Percentiles rank a stretch among this genome's conserved stretches.
These are phyloP conservation scores for Gnomoniopsis sp. DNA, from an alignment of 2,329 filamentous ascomycete species.

Conservation along the genomic window DNA sequence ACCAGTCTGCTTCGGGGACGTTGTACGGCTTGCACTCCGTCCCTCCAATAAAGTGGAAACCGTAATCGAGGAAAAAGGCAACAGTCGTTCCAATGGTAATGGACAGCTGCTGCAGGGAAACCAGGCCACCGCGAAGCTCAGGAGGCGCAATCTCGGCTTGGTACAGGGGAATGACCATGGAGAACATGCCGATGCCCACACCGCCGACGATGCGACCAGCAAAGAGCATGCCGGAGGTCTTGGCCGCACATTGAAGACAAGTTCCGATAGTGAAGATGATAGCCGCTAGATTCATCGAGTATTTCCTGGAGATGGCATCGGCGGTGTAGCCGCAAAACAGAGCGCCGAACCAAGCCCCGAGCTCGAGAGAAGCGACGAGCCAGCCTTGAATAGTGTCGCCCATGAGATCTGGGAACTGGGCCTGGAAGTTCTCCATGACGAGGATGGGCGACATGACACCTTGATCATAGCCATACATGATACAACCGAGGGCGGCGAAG, in stretches of 20 bases:
- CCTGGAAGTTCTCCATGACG: slow-evolving; percentile 27
- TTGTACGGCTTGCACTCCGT: slow-evolving; percentile 23
- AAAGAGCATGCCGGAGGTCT: slow-evolving; percentile 32
- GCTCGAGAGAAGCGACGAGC: slow-evolving; percentile 49
- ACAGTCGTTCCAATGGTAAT: slow-evolving; percentile 19
- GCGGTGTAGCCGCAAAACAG: slow-evolving; percentile 54
- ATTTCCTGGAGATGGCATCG: slow-evolving; percentile 52
- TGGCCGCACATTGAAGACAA: slow-evolving; percentile 24
- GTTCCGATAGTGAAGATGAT: slow-evolving; percentile 30
- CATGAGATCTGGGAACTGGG: slow-evolving; percentile 24
- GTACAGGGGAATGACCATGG: slow-evolving; percentile 37
- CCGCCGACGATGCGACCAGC: slow-evolving; percentile 43
- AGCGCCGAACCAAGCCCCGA: slow-evolving; percentile 57
- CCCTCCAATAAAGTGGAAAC: slow-evolving; percentile 23
- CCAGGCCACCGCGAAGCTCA: slow-evolving; percentile 16
- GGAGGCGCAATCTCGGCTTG: slow-evolving; percentile 26
- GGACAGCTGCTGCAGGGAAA: slow-evolving; percentile 18
- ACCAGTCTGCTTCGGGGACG: slow-evolving; percentile 15
- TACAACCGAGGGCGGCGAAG: slow-evolving; percentile 15
- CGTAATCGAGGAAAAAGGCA: slow-evolving; percentile 21
- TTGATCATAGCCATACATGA: slow-evolving; percentile 54
- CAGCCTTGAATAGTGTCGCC: slow-evolving; percentile 30
- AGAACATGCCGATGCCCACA: slow-evolving; percentile 44
- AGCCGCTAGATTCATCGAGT: slow-evolving; percentile 36
- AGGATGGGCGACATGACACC: slow-evolving; percentile 57